Percentiles rank a stretch among this genome's conserved stretches.
Evolutionary conservation across 192 early-diverging fungal species (phyloP).

Genomic region (Thoreauomyces humboldtii): DNA sequence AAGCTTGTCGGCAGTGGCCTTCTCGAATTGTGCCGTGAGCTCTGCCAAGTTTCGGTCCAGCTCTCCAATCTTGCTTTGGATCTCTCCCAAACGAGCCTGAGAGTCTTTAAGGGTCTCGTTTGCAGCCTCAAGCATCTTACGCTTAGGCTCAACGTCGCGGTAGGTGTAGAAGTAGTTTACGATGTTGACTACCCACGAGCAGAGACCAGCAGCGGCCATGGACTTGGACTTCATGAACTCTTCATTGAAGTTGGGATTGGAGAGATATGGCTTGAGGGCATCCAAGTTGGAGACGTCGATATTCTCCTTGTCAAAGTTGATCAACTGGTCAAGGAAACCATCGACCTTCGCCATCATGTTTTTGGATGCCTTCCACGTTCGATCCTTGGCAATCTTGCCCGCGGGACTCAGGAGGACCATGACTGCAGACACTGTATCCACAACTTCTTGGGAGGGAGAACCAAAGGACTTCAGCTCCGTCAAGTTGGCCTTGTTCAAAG

Average conservation of each 20-base stretch:
- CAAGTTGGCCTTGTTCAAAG: slow-evolving; percentile 66
- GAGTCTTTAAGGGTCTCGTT: slow-evolving; percentile 54
- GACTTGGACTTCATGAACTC: slow-evolving; percentile 66
- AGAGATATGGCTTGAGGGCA: slow-evolving; percentile 57
- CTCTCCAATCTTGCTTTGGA: slow-evolving; percentile 62
- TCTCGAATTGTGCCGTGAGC: slow-evolving; percentile 61
- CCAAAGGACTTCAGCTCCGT: slow-evolving; percentile 69
- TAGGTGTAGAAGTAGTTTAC: slow-evolving; percentile 62
- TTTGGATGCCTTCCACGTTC: slow-evolving; percentile 65
- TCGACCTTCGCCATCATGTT: slow-evolving; percentile 73
- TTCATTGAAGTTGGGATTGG: slow-evolving; percentile 64
- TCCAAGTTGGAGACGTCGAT: slow-evolving; percentile 61
- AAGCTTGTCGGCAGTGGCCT: slow-evolving; percentile 63
- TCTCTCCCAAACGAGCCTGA: slow-evolving; percentile 53
- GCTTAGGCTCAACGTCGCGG: slow-evolving; percentile 65
- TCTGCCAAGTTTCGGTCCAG: slow-evolving; percentile 60
- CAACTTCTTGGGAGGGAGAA: slow-evolving; percentile 62
- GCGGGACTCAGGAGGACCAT: slow-evolving; percentile 62
- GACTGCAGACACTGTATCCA: slow-evolving; percentile 55
- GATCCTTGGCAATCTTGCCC: slow-evolving; percentile 65
- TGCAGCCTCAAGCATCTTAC: slow-evolving; percentile 55
- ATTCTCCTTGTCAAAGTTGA: slow-evolving; percentile 64
- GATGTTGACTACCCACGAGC: slow-evolving; percentile 65
- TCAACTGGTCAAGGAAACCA: slow-evolving; percentile 56
- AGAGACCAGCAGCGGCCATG: slow-evolving; percentile 63